Percentiles rank a stretch among this genome's conserved stretches.
Conservation (phyloP, 148 eudicot genomes). For the Dianthus caryophyllus region DNA sequence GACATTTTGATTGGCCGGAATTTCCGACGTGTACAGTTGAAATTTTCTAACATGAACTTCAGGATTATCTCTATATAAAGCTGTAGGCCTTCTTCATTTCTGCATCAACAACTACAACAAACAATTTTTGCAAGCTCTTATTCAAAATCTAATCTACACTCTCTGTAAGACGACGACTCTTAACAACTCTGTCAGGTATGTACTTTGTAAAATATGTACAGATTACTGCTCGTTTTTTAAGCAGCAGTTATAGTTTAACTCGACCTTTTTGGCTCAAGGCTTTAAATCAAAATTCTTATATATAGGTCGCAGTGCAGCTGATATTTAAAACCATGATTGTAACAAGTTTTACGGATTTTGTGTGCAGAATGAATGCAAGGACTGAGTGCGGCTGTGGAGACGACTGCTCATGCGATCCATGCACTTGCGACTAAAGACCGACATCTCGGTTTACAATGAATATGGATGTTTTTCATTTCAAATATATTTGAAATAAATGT, state of each 20-base stretch:
- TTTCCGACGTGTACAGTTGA: conserved; percentile 20
- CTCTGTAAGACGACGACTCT: not conserved
- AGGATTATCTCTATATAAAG: conserved; percentile 20
- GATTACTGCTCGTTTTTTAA: not conserved
- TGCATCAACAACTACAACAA: conserved; percentile 16
- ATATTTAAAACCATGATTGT: not conserved
- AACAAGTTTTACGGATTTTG: not conserved
- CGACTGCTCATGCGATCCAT: conserved; percentile 52
- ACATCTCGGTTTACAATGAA: not conserved
- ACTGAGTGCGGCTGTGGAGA: conserved; percentile 48
- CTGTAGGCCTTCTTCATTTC: conserved; percentile 5
- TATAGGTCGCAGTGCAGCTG: no score
- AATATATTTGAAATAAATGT: conserved; percentile 6
- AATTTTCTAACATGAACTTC: conserved; percentile 5
- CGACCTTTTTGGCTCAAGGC: no score
- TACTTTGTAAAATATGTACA: not conserved
- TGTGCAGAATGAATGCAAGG: conserved; percentile 25
- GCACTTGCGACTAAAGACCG: conserved; percentile 25
- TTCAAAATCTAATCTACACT: not conserved
- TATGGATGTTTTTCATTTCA: not conserved
- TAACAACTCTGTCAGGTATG: conserved; percentile 4
- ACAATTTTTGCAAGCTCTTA: conserved; percentile 5
- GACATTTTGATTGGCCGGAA: conserved; percentile 21
- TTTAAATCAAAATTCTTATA: no score
- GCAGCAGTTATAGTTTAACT: no score